Base-by-base conservation (phyloP, 2,329 filamentous ascomycete species). In the Aureobasidium sp. region DNA sequence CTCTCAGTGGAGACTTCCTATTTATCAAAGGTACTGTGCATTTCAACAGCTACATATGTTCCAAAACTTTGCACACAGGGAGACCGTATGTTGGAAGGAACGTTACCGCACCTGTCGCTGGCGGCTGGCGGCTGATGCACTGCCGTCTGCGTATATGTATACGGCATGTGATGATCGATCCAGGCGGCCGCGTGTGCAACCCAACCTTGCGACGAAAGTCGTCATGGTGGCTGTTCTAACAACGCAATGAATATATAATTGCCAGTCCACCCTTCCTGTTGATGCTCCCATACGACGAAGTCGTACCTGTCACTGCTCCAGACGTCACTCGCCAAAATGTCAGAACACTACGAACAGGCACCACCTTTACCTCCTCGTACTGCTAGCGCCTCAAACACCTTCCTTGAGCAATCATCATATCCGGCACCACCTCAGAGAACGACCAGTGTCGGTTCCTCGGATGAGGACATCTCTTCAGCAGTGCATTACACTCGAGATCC, bases 401-500 rank as follows among this genome's bases (percentile, higher is more conserved):
- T 51, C 5, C 27, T 25, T 7, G 55, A 5, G 13, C 44, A n/a
- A 49, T 3, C 10, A 14, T 29, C 44, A 29, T 59, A 48, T 39
- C 48, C 59, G 34, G 36, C 27, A 25, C 59, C 59, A 16, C 59
- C 59, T n/a, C 21, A 11, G 25, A 25, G 59, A 37, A 7, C 32
- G 32, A 45, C 14, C 8, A 54, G 48, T 36, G 13, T 11, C 5
- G 32, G 37, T 7, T 30, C 37, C 3, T 53, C 48, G 3, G 37
- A 27, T n/a, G 59, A 21, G 21, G 21, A 69, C 64, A 64, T 68
- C 61, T 63, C 68, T 5, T 71, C 72, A 14, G 70, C 74, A 8
- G 68, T 77, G 13, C 74, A 74, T 62, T 77, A 76, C 64, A 72
- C 71, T 3, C 70, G 76, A 30, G 74, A 77, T 63, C 72, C 76